A percentile compares a stretch with the other conserved stretches of the same genome.
phyloP scores from a whole-genome alignment of 257 asterid species.

The Avicennia marina region DNA sequence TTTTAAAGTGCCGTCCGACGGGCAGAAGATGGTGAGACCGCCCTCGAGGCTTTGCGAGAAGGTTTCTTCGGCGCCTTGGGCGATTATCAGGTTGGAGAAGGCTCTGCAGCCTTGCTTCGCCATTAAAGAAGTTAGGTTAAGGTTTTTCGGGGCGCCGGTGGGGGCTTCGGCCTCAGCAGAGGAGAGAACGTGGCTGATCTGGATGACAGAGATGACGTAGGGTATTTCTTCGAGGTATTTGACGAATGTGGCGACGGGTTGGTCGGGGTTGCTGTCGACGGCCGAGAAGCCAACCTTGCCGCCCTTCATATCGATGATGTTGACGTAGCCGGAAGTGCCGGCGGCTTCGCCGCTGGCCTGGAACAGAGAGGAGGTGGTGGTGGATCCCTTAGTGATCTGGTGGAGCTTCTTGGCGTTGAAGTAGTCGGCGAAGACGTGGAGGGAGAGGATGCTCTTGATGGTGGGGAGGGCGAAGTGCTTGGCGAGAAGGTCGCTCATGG shows the following conservation, averaged over 20 bases:
- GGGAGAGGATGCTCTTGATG: constrained; percentile 48
- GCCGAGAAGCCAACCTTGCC: constrained; percentile 49
- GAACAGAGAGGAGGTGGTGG: constrained; percentile 52
- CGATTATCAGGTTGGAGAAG: constrained; percentile 33
- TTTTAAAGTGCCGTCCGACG: constrained; percentile 32
- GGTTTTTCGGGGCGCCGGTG: constrained; percentile 27
- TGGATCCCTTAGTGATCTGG: constrained; percentile 41
- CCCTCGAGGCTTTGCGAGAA: constrained; percentile 30
- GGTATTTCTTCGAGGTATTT: constrained; percentile 41
- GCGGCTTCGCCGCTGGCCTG: constrained; percentile 64
- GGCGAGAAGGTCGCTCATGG: constrained; percentile 42
- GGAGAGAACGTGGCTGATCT: constrained; percentile 37
- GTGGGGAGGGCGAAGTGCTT: constrained; percentile 36
- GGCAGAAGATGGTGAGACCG: constrained; percentile 57
- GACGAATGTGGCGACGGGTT: constrained; percentile 31
- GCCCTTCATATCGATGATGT: constrained; percentile 46
- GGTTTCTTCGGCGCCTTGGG: constrained; percentile 37
- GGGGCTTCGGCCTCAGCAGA: constrained; percentile 71
- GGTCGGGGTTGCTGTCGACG: constrained; percentile 29
- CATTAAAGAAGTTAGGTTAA: constrained; percentile 43
- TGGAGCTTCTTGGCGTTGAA: constrained; percentile 57
- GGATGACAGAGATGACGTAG: constrained; percentile 48
- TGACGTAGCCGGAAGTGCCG: constrained; percentile 59
- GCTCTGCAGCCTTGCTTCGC: constrained; percentile 45
- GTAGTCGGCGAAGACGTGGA: constrained; percentile 57